These are phyloP conservation scores for Chimonanthus salicifolius DNA, from an alignment of 164 flowering plant species.

Conservation along the genomic window DNA sequence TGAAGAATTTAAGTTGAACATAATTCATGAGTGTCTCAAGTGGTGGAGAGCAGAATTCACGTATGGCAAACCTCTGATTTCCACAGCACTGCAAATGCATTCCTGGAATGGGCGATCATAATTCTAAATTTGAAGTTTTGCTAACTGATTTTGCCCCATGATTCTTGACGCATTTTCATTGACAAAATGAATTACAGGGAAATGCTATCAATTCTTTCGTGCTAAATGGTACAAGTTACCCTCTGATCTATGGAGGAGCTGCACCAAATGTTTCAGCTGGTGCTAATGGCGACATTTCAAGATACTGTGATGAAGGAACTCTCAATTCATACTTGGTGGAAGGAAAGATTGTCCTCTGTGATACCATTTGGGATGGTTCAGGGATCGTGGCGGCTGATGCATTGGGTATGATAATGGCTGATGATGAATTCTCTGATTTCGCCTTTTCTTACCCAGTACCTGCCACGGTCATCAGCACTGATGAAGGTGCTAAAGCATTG, in stretches of 20 bases:
- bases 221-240: slow-evolving; percentile 5
- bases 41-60: too few species aligned
- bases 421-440: slow-evolving; percentile 10
- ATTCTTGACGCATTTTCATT: background rate
- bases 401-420: slow-evolving; percentile 3
- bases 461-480: slow-evolving; percentile 18
- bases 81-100: too few species aligned
- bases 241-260: slow-evolving; percentile 8
- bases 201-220: slow-evolving; percentile 1
- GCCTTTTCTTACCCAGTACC: slow-evolving; percentile 34
- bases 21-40: too few species aligned
- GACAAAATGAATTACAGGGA: background rate
- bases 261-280: slow-evolving; percentile 5
- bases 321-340: background rate
- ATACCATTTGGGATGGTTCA: background rate
- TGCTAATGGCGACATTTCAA: background rate
- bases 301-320: background rate
- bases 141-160: background rate
- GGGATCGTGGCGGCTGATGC: background rate
- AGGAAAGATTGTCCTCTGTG: slow-evolving; percentile 9
- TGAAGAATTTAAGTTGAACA: too few species aligned
- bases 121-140: background rate
- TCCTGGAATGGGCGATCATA: background rate
- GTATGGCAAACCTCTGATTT: slow-evolving; percentile 16
- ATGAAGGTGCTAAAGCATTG: slow-evolving; percentile 19